phyloP scores from a whole-genome alignment of 1,284 basidiomycete species.

The Pisolithus thermaeus region DNA sequence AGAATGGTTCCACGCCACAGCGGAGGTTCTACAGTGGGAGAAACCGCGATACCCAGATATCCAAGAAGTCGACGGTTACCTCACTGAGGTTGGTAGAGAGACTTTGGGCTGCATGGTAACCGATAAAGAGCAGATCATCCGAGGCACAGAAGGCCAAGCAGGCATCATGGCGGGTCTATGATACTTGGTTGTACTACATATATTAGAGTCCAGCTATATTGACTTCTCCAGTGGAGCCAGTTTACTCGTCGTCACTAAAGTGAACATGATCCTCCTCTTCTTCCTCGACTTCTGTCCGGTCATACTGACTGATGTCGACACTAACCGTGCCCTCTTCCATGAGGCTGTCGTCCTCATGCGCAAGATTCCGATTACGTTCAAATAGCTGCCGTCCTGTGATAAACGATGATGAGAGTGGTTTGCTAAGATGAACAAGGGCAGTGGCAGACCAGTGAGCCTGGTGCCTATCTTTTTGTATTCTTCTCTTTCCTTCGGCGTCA shows the following conservation, averaged over 20 bases:
- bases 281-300: conserved; percentile 53
- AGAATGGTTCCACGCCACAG: conserved; percentile 66
- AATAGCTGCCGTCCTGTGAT: conserved; percentile 80
- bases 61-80: conserved; percentile 50
- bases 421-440: conserved; percentile 4
- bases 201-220: no score
- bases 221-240: background rate
- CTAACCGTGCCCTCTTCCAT: conserved; percentile 81
- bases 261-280: conserved; percentile 58
- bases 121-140: conserved; percentile 32
- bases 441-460: conserved; percentile 63
- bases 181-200: conserved; percentile 8
- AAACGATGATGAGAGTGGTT: conserved; percentile 5
- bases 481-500: conserved; percentile 84
- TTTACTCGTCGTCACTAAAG: conserved; percentile 79
- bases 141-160: conserved; percentile 32
- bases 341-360: conserved; percentile 61
- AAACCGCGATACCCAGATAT: conserved; percentile 26
- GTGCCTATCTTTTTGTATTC: conserved; percentile 68
- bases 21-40: conserved; percentile 44
- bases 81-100: conserved; percentile 42
- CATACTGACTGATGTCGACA: conserved; percentile 85
- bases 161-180: conserved; percentile 41
- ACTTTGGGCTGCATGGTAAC: conserved; percentile 40
- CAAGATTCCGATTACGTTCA: conserved; percentile 72